A percentile compares a stretch with the other conserved stretches of the same genome.
Evolutionary conservation across 257 asterid genomes (phyloP).

Genomic region (Voacanga thouarsii): DNA sequence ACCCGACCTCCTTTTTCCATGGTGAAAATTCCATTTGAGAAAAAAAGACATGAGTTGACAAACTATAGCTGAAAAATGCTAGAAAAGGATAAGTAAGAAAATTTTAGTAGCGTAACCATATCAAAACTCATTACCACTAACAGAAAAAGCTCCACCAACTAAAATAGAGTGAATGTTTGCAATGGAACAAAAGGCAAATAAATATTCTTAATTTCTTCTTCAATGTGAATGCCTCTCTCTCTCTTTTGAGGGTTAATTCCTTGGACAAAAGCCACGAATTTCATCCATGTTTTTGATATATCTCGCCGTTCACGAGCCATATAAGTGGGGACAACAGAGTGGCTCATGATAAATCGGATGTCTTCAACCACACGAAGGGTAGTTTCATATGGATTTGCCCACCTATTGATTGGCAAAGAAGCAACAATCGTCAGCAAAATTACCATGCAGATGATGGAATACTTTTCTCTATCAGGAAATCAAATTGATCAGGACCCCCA

Average conservation of each 20-base stretch:
- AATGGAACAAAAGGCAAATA: constrained; percentile 72
- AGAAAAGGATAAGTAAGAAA: not conserved
- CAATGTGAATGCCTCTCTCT: constrained; percentile 76
- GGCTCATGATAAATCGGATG: constrained; percentile 88
- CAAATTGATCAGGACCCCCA: no score
- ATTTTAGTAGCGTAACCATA: not conserved
- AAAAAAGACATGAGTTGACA: no score
- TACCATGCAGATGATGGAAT: no score
- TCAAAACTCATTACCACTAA: constrained; percentile 19
- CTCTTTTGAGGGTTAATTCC: constrained; percentile 93
- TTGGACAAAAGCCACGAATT: constrained; percentile 79
- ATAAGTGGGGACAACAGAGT: constrained; percentile 68
- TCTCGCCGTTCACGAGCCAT: constrained; percentile 69
- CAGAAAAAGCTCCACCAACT: constrained; percentile 81
- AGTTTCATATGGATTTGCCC: constrained; percentile 70
- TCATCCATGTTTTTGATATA: constrained; percentile 76
- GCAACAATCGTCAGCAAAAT: not conserved
- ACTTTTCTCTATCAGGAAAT: not conserved
- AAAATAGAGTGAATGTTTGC: constrained; percentile 72
- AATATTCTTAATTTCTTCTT: constrained; percentile 75
- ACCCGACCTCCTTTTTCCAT: not conserved
- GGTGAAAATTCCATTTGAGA: not conserved
- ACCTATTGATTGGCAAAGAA: constrained; percentile 56
- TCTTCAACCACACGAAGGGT: constrained; percentile 83
- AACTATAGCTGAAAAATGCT: not conserved